Percentiles rank a stretch among this genome's conserved stretches.
phyloP scores from a whole-genome alignment of 139 green algal genomes.

The Raphidocelis subcapitata region DNA sequence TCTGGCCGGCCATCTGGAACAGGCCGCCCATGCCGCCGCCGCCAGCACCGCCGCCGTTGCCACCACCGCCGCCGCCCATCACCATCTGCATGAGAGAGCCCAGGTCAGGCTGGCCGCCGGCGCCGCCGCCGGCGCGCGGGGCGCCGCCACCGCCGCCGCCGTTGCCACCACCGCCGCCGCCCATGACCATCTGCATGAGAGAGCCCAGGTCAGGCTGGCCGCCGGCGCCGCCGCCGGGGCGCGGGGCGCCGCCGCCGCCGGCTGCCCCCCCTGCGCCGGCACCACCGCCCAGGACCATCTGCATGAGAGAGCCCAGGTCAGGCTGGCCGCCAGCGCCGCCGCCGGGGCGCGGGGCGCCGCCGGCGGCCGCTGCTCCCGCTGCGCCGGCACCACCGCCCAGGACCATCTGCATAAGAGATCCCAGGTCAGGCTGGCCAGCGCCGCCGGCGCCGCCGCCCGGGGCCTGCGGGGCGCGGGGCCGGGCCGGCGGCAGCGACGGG shows the following conservation, averaged over 20 bases:
- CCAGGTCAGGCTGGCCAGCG: not conserved
- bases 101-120: not conserved
- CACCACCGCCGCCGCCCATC: constrained; percentile 10
- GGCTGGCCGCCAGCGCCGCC: not conserved
- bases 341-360: not conserved
- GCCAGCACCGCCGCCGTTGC: constrained; percentile 7
- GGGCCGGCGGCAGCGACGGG: no score
- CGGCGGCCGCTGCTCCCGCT: not conserved
- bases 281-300: not conserved
- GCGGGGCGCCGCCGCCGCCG: not conserved
- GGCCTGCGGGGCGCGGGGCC: no score
- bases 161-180: not conserved
- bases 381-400: not conserved
- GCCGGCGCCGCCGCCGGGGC: not conserved
- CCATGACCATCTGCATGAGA: constrained; percentile 4
- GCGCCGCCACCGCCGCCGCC: not conserved
- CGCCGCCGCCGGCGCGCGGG: not conserved
- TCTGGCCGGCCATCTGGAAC: constrained; percentile 40
- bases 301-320: constrained; percentile 1
- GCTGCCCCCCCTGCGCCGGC: not conserved
- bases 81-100: constrained; percentile 17
- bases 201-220: not conserved
- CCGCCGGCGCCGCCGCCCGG: not conserved
- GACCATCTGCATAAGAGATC: not conserved
- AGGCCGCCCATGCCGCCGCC: constrained; percentile 38